These are phyloP conservation scores for Fusarium pseudonygamai DNA, from an alignment of 2,329 filamentous ascomycete genomes.

Conservation along the genomic window DNA sequence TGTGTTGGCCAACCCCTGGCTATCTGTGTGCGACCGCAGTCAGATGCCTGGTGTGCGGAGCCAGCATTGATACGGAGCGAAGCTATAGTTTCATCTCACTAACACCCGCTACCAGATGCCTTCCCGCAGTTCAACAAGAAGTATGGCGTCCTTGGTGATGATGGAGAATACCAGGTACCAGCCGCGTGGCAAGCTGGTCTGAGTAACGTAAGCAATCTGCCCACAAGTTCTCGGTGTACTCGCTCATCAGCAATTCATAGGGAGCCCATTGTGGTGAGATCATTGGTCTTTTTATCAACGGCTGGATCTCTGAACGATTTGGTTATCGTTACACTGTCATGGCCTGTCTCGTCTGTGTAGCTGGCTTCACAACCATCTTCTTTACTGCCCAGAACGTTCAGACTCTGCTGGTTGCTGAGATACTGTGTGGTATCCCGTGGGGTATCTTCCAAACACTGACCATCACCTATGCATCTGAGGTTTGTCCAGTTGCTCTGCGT, in stretches of 20 bases:
- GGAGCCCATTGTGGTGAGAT: constrained; percentile 71
- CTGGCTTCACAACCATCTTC: constrained; percentile 69
- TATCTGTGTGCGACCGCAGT: not conserved
- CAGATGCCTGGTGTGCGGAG: not conserved
- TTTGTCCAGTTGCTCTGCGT: constrained; percentile 76
- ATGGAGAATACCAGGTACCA: constrained; percentile 64
- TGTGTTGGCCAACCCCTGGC: not conserved
- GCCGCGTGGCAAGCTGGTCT: constrained; percentile 71
- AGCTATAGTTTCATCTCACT: constrained; percentile 5
- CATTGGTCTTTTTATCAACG: constrained; percentile 72
- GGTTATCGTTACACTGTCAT: constrained; percentile 75
- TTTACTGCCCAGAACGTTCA: constrained; percentile 71
- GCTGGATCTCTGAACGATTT: constrained; percentile 71
- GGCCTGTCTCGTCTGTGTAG: constrained; percentile 61
- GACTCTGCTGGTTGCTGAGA: constrained; percentile 67
- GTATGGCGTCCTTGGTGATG: constrained; percentile 59
- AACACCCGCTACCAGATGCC: constrained; percentile 51
- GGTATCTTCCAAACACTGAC: constrained; percentile 68
- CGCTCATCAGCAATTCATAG: constrained; percentile 41
- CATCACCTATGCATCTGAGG: constrained; percentile 75
- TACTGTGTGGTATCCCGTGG: constrained; percentile 71
- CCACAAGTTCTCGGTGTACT: not conserved
- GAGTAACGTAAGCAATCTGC: constrained; percentile 56
- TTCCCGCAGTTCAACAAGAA: constrained; percentile 67
- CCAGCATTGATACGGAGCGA: not conserved